A percentile compares a stretch with the other conserved stretches of the same genome.
Evolutionary conservation across 2,329 filamentous ascomycete genomes (phyloP).

Genomic region (Davidsoniella eucalypti): DNA sequence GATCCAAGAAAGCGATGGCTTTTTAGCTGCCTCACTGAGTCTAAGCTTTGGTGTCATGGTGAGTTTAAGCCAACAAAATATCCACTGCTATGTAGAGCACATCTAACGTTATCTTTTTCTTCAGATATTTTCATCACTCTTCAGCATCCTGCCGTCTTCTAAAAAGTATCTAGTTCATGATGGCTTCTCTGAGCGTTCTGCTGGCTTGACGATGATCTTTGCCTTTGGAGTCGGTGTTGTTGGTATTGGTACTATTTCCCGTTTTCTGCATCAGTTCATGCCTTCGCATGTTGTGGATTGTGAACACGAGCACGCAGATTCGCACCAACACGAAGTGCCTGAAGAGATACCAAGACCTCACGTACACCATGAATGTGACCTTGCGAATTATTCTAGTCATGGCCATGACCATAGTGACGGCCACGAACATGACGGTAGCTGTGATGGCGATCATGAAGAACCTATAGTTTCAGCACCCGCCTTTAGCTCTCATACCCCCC

Average conservation of each 20-base stretch:
- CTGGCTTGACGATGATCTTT: slow-evolving; percentile 51
- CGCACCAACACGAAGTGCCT: too few relatives aligned
- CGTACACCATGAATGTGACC: too few relatives aligned
- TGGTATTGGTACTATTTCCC: slow-evolving; percentile 58
- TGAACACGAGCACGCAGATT: slow-evolving; percentile 52
- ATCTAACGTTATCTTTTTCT: background rate
- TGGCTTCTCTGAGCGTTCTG: slow-evolving; percentile 46
- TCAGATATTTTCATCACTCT: slow-evolving; percentile 83
- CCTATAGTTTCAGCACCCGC: background rate
- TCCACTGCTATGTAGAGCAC: background rate
- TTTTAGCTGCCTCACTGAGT: slow-evolving; percentile 76
- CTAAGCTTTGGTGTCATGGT: slow-evolving; percentile 96
- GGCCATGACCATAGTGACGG: background rate
- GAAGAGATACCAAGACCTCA: too few relatives aligned
- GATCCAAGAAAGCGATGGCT: slow-evolving; percentile 77
- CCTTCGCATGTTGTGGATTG: slow-evolving; percentile 70
- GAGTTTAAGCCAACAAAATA: slow-evolving; percentile 17
- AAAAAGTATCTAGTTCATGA: slow-evolving; percentile 59
- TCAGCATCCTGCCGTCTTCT: slow-evolving; percentile 82
- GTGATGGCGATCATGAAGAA: too few relatives aligned
- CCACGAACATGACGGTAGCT: too few relatives aligned
- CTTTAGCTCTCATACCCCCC: background rate
- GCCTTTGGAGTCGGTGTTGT: slow-evolving; percentile 58
- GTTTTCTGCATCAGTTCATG: slow-evolving; percentile 55
- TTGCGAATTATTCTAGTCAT: too few relatives aligned